phyloP scores from a whole-genome alignment of 768 basidiomycete species.

The Cystobasidium tubakii region DNA sequence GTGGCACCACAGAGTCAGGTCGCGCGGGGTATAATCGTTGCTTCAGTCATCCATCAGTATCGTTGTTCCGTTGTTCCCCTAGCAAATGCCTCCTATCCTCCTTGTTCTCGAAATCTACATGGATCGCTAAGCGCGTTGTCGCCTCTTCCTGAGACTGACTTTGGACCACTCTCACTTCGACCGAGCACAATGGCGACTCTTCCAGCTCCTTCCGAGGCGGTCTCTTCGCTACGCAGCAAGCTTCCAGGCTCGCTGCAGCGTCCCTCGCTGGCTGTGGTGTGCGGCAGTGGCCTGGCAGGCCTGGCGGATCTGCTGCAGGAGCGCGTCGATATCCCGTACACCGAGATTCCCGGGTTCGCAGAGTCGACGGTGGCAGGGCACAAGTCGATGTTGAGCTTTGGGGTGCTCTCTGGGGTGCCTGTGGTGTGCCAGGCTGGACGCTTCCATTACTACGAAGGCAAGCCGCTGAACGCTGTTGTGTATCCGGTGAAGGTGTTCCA shows the following conservation, averaged over 20 bases:
- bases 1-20: too few relatives aligned
- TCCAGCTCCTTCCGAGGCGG: neutral
- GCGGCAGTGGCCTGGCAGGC: constrained; percentile 76
- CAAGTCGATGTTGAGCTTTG: constrained; percentile 72
- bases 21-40: too few relatives aligned
- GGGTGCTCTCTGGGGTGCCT: constrained; percentile 64
- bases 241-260: constrained; percentile 50
- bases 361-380: constrained; percentile 74
- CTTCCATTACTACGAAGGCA: constrained; percentile 64
- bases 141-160: too few relatives aligned
- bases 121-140: too few relatives aligned
- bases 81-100: too few relatives aligned
- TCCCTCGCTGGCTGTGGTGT: constrained; percentile 76
- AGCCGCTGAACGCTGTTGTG: constrained; percentile 49
- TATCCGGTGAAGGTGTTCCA: constrained; percentile 77
- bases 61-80: too few relatives aligned
- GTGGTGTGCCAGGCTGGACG: constrained; percentile 86
- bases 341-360: constrained; percentile 65
- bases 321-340: constrained; percentile 57
- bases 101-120: too few relatives aligned
- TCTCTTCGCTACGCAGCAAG: neutral
- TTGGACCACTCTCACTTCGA: too few relatives aligned
- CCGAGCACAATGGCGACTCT: neutral
- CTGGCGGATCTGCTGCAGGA: constrained; percentile 55
- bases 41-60: too few relatives aligned